Percentiles rank a stretch among this genome's conserved stretches.
Evolutionary conservation across 768 basidiomycete species (phyloP).

Genomic region (Artomyces pyxidatus): DNA sequence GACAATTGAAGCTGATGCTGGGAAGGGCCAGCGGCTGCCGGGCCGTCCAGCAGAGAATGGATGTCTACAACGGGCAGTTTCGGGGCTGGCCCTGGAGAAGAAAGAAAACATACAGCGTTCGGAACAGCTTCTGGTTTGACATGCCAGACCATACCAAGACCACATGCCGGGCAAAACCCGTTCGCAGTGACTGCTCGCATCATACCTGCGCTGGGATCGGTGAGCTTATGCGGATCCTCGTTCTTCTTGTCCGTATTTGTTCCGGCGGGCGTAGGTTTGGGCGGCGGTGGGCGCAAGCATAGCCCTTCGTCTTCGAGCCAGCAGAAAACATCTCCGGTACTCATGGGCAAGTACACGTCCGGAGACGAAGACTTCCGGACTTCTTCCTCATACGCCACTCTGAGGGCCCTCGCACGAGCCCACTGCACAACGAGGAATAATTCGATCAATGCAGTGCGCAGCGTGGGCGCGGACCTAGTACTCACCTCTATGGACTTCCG

Average conservation of each 20-base stretch:
- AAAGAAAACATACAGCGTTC: neutral
- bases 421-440: slow-evolving; percentile 25
- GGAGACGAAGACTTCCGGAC: slow-evolving; percentile 16
- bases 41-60: neutral
- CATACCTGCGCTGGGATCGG: neutral
- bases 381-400: slow-evolving; percentile 30
- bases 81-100: neutral
- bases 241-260: neutral
- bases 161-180: slow-evolving; percentile 9
- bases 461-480: neutral
- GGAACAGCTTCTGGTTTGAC: slow-evolving; percentile 4
- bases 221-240: neutral
- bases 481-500: slow-evolving; percentile 43
- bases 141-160: neutral
- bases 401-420: slow-evolving; percentile 36
- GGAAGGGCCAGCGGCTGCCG: neutral
- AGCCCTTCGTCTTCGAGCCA: slow-evolving; percentile 36
- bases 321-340: slow-evolving; percentile 34
- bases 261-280: slow-evolving; percentile 8
- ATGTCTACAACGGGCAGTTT: slow-evolving; percentile 8
- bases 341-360: slow-evolving; percentile 21
- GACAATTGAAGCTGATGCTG: slow-evolving; percentile 2
- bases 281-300: slow-evolving; percentile 26
- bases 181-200: neutral
- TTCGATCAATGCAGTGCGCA: neutral